Percentiles rank a stretch among this genome's conserved stretches.
These are phyloP conservation scores for Vaccinium darrowii DNA, from an alignment of 148 eudicot genomes.

Conservation along the genomic window DNA sequence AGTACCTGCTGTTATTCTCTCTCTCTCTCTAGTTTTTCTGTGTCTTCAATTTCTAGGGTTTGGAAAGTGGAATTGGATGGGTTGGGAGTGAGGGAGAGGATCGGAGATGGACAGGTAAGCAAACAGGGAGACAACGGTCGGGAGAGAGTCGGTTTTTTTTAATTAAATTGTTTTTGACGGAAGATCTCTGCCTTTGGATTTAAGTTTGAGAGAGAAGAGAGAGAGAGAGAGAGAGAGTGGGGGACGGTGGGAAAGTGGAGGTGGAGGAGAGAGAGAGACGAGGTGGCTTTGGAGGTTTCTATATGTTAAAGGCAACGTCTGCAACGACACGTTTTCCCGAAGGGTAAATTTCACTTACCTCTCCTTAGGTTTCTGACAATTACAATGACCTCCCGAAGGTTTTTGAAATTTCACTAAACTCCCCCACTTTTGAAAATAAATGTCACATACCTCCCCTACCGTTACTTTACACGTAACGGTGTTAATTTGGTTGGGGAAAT, in stretches of 20 bases:
- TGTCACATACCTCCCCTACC: too few relatives aligned
- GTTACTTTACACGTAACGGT: too few relatives aligned
- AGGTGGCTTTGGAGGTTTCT: neutral
- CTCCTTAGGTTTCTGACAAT: too few relatives aligned
- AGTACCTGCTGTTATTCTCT: neutral
- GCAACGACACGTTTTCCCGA: too few relatives aligned
- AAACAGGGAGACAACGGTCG: conserved; percentile 9
- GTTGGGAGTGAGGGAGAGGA: too few relatives aligned
- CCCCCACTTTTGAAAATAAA: too few relatives aligned
- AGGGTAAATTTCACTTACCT: too few relatives aligned
- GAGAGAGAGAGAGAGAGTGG: neutral
- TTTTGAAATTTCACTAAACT: too few relatives aligned
- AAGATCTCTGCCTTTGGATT: neutral
- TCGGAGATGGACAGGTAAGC: neutral
- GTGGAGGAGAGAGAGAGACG: neutral
- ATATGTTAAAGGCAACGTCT: too few relatives aligned
- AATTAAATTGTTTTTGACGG: neutral
- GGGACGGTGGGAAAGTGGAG: neutral
- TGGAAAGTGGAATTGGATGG: neutral
- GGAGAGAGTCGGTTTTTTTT: neutral
- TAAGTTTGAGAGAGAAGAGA: neutral
- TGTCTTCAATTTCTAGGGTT: neutral
- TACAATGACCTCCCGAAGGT: too few relatives aligned
- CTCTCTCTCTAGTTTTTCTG: neutral
- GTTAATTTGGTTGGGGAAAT: too few relatives aligned